A percentile compares a stretch with the other conserved stretches of the same genome.
phyloP scores from a whole-genome alignment of 1,284 basidiomycete species.

The Papiliotrema nemorosa region DNA sequence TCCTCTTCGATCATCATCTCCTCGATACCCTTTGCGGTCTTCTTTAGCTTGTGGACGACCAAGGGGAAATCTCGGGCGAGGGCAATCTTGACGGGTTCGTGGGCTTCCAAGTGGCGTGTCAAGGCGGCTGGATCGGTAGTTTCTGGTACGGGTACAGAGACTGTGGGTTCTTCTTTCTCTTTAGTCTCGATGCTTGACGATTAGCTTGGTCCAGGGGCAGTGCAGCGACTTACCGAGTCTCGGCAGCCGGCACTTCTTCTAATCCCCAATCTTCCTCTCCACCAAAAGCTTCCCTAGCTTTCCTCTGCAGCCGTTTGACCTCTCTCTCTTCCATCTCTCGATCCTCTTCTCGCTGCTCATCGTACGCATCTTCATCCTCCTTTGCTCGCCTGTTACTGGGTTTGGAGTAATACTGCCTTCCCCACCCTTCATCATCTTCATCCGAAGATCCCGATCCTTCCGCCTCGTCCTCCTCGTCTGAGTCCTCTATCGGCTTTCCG shows the following conservation, averaged over 20 bases:
- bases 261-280: constrained; percentile 77
- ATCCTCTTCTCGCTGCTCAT: constrained; percentile 75
- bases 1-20: constrained; percentile 29
- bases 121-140: constrained; percentile 53
- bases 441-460: constrained; percentile 47
- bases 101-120: constrained; percentile 71
- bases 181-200: not conserved
- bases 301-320: constrained; percentile 72
- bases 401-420: constrained; percentile 72
- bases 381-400: constrained; percentile 58
- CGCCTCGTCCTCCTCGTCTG: constrained; percentile 55
- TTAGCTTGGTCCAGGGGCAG: not conserved
- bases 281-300: constrained; percentile 65
- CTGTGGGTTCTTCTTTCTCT: constrained; percentile 3
- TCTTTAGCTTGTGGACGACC: constrained; percentile 47
- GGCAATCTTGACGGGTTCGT: constrained; percentile 67
- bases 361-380: constrained; percentile 63
- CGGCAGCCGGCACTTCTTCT: constrained; percentile 54
- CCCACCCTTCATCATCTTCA: constrained; percentile 67
- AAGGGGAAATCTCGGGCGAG: constrained; percentile 55
- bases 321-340: constrained; percentile 85
- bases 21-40: constrained; percentile 45
- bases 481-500: constrained; percentile 49
- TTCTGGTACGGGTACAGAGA: constrained; percentile 30
- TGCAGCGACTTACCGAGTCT: not conserved